These are phyloP conservation scores for Wickerhamiella shivajii DNA, from an alignment of 805 yeast genomes.

Conservation along the genomic window DNA sequence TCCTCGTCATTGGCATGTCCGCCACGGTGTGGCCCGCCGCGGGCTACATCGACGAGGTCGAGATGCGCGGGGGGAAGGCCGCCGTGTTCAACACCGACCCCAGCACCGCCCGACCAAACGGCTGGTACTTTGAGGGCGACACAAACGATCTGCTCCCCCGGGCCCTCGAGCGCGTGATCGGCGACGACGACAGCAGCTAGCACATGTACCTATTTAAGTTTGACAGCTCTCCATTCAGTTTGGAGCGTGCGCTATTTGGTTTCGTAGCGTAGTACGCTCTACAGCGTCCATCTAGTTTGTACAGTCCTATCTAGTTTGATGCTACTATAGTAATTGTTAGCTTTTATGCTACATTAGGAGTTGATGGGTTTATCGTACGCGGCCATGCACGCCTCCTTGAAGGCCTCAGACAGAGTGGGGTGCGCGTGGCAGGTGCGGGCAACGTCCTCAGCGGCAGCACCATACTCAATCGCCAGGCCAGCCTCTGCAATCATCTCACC, in stretches of 20 bases:
- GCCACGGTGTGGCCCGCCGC: conserved; percentile 87
- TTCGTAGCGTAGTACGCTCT: too few species aligned
- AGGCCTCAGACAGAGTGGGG: conserved; percentile 95
- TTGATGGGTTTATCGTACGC: conserved; percentile 85
- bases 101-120: conserved; percentile 25
- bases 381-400: conserved; percentile 94
- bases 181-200: too few species aligned
- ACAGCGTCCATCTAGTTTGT: too few species aligned
- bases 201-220: too few species aligned
- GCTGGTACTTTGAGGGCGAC: conserved; percentile 71
- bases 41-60: conserved; percentile 70
- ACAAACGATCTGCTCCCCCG: conserved; percentile 56
- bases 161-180: conserved; percentile 39
- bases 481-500: conserved; percentile 99
- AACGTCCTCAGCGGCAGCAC: conserved; percentile 95
- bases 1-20: conserved; percentile 74
- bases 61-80: conserved; percentile 58
- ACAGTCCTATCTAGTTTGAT: too few species aligned
- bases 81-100: conserved; percentile 59
- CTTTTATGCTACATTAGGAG: conserved; percentile 35
- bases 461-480: conserved; percentile 93
- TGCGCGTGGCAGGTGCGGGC: conserved; percentile 98
- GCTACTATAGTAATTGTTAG: too few species aligned
- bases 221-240: too few species aligned
- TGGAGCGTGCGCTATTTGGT: too few species aligned